These are phyloP conservation scores for Arthrobotrys pseudoclavata DNA, from an alignment of 2,329 filamentous ascomycete genomes.

Conservation along the genomic window DNA sequence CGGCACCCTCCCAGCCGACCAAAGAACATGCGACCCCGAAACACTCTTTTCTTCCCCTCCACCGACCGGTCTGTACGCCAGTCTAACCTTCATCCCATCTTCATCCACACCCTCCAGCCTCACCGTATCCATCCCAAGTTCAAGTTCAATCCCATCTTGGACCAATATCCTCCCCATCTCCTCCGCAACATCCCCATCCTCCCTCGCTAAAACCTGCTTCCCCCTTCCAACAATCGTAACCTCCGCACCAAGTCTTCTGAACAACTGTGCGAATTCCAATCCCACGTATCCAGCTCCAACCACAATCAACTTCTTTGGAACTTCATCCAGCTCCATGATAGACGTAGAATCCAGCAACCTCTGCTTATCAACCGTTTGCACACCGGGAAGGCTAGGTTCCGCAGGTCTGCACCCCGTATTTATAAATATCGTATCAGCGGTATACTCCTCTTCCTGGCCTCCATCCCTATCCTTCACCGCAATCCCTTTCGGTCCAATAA, in stretches of 20 bases:
- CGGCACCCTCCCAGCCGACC: conserved; percentile 70
- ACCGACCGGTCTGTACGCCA: conserved; percentile 25
- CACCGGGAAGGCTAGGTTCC: conserved; percentile 66
- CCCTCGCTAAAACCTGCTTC: conserved; percentile 66
- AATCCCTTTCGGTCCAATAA: conserved; percentile 67
- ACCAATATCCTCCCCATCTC: conserved; percentile 67
- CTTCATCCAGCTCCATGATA: conserved; percentile 68
- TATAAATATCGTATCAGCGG: conserved; percentile 68
- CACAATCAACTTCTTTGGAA: conserved; percentile 70
- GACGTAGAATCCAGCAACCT: conserved; percentile 69
- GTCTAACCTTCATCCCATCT: conserved; percentile 24
- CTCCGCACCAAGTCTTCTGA: conserved; percentile 69
- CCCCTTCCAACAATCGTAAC: conserved; percentile 70
- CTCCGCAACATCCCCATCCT: conserved; percentile 70
- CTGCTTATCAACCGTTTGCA: conserved; percentile 65
- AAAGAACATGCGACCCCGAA: conserved; percentile 69
- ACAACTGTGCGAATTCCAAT: conserved; percentile 71
- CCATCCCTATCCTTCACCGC: conserved; percentile 65
- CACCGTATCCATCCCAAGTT: conserved; percentile 36
- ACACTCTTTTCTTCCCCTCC: conserved; percentile 63
- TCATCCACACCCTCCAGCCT: conserved; percentile 26
- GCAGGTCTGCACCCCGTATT: conserved; percentile 69
- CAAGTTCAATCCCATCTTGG: conserved; percentile 67
- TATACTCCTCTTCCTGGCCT: conserved; percentile 65
- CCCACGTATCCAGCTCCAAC: conserved; percentile 72